These are phyloP conservation scores for Boletus vinaceobasis DNA, from an alignment of 768 basidiomycete genomes.

Conservation along the genomic window DNA sequence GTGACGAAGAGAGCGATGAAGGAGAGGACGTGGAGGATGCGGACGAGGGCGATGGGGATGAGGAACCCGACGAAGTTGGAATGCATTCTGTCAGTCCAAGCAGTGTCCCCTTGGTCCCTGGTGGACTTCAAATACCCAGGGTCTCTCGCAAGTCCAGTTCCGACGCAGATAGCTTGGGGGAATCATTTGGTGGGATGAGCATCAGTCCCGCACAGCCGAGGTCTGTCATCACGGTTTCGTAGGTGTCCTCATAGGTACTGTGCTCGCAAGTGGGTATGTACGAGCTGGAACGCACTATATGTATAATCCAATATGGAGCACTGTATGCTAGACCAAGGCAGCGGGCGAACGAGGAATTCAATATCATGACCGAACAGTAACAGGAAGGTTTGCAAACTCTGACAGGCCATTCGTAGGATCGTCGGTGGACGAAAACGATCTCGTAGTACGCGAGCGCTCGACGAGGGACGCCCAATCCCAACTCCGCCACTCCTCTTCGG, in stretches of 20 bases:
- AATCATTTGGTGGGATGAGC: slow-evolving; percentile 77
- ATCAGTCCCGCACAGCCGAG: slow-evolving; percentile 61
- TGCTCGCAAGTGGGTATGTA: background rate
- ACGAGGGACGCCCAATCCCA: slow-evolving; percentile 23
- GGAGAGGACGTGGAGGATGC: slow-evolving; percentile 49
- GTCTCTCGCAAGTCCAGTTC: slow-evolving; percentile 17
- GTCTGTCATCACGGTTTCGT: slow-evolving; percentile 14
- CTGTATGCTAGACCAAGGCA: background rate
- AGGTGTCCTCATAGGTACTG: background rate
- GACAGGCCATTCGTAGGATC: slow-evolving; percentile 2
- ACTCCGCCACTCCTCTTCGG: slow-evolving; percentile 20
- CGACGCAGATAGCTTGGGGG: slow-evolving; percentile 55
- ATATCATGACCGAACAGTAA: slow-evolving; percentile 19
- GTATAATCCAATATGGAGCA: background rate
- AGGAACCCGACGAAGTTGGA: background rate
- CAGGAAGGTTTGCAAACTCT: slow-evolving; percentile 18
- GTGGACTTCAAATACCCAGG: slow-evolving; percentile 23
- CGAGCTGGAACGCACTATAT: background rate
- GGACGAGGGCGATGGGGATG: slow-evolving; percentile 25
- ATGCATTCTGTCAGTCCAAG: slow-evolving; percentile 6
- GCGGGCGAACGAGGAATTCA: background rate
- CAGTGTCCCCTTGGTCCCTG: background rate
- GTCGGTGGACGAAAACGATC: background rate
- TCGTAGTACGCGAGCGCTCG: background rate
- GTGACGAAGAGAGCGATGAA: slow-evolving; percentile 70